phyloP scores from a whole-genome alignment of 1,284 basidiomycete species.

The Hemileia vastatrix region DNA sequence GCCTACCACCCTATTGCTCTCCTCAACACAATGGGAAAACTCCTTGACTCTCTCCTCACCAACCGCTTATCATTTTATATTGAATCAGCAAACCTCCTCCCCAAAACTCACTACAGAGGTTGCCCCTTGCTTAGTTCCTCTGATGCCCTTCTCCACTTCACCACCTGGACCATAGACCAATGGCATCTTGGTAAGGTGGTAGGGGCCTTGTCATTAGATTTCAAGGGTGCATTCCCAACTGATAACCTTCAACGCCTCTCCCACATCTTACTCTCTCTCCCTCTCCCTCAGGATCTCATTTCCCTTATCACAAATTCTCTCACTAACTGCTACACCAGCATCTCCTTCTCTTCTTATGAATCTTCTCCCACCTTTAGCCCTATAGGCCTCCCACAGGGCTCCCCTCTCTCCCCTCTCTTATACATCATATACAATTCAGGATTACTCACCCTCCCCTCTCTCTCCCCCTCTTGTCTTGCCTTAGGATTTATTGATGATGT shows the following conservation, averaged over 20 bases:
- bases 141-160: too few species aligned
- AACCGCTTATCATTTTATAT: too few species aligned
- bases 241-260: not conserved
- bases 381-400: constrained; percentile 1
- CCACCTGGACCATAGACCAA: not conserved
- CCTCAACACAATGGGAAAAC: constrained; percentile 5
- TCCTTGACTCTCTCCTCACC: not conserved
- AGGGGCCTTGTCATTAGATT: not conserved
- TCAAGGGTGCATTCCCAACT: not conserved
- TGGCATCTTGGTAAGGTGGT: not conserved
- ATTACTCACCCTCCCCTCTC: not conserved
- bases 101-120: too few species aligned
- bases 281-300: not conserved
- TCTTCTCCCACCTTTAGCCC: not conserved
- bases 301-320: not conserved
- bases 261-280: not conserved
- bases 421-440: constrained; percentile 6
- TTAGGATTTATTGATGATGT: constrained; percentile 10
- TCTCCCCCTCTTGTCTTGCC: not conserved
- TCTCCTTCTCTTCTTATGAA: not conserved
- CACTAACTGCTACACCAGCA: not conserved
- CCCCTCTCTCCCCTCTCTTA: not conserved
- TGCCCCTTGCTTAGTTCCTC: too few species aligned
- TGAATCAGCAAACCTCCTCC: too few species aligned
- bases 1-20: constrained; percentile 11